Conservation (phyloP, 805 yeast genomes). For the Citeromyces matritensis region DNA sequence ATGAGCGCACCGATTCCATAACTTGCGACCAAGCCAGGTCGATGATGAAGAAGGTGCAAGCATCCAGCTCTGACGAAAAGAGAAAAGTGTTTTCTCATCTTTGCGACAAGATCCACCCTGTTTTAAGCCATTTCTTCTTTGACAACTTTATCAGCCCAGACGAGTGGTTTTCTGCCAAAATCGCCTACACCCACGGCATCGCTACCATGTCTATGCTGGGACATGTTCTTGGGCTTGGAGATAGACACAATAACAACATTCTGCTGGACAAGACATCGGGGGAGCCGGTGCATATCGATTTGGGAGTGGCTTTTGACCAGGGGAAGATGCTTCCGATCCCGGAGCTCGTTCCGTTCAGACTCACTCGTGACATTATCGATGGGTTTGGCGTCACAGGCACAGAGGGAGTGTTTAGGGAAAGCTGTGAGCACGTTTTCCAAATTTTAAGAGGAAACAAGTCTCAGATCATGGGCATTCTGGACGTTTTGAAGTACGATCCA, state of each 20-base stretch:
- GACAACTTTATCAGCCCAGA: conserved; percentile 51
- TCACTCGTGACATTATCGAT: conserved; percentile 83
- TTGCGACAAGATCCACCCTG: conserved; percentile 41
- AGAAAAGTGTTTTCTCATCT: conserved; percentile 30
- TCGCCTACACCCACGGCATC: conserved; percentile 56
- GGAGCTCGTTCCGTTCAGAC: conserved; percentile 84
- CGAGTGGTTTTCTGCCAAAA: conserved; percentile 57
- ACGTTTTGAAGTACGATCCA: conserved; percentile 86
- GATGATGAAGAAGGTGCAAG: conserved; percentile 44
- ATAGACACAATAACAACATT: conserved; percentile 85
- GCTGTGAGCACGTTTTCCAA: conserved; percentile 59
- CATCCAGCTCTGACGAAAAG: conserved; percentile 25
- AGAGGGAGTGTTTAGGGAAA: conserved; percentile 58
- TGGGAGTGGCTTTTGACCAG: conserved; percentile 95
- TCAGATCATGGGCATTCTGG: conserved; percentile 66
- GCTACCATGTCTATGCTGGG: conserved; percentile 86
- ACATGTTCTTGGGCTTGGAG: conserved; percentile 82
- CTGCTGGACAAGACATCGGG: conserved; percentile 71
- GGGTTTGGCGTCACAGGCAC: conserved; percentile 86
- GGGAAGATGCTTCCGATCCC: conserved; percentile 78
- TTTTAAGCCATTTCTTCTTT: conserved; percentile 55
- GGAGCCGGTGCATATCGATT: conserved; percentile 89
- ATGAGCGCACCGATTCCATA: conserved; percentile 29
- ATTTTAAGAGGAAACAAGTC: conserved; percentile 53
- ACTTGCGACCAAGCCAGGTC: conserved; percentile 43